phyloP scores from a whole-genome alignment of 106 monocot genomes.

The Cymbidium sinense region DNA sequence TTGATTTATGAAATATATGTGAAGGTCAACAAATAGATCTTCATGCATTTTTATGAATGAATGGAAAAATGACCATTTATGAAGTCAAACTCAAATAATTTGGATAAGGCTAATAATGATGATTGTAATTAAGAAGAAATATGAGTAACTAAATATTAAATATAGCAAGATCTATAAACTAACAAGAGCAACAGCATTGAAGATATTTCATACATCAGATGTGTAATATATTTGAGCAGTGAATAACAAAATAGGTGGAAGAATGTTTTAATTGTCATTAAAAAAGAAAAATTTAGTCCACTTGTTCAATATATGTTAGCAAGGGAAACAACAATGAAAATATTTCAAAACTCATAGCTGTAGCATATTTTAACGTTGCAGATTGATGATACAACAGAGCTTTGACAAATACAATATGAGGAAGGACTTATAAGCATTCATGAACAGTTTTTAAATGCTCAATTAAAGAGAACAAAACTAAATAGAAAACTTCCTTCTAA shows the following conservation, averaged over 20 bases:
- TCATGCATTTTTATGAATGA: background rate
- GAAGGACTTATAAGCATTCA: background rate
- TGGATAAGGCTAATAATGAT: background rate
- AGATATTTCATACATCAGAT: background rate
- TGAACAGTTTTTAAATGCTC: background rate
- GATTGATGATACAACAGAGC: background rate
- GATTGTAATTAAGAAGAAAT: background rate
- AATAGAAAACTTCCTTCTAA: background rate
- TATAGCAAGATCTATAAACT: background rate
- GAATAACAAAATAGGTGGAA: background rate
- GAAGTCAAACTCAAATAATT: background rate
- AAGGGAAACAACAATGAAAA: background rate
- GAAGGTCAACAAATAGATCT: too few species aligned
- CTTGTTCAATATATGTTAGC: background rate
- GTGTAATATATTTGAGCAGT: background rate
- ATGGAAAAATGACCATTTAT: background rate
- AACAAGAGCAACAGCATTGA: too few species aligned
- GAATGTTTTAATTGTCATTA: background rate
- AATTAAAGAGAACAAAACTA: background rate
- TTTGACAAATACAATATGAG: background rate
- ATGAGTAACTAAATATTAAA: background rate
- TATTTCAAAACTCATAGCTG: background rate
- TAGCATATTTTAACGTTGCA: background rate
- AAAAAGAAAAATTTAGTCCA: background rate
- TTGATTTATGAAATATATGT: too few species aligned